phyloP scores from a whole-genome alignment of 2,329 filamentous ascomycete genomes.

The Fusarium nurragi region DNA sequence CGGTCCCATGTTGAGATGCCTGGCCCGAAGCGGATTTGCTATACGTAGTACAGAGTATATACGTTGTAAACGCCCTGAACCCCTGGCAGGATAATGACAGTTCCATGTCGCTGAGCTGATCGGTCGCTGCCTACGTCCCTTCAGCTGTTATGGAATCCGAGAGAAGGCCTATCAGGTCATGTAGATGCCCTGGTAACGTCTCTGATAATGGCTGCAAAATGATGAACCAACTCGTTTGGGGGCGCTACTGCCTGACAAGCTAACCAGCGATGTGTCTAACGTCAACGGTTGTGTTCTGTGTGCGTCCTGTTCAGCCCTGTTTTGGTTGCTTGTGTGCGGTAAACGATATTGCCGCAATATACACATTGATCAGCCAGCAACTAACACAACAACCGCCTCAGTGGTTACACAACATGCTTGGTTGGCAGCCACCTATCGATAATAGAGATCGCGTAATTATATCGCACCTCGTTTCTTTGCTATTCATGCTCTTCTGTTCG shows the following conservation, averaged over 20 bases:
- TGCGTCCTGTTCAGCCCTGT: neutral
- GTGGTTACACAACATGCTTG: neutral
- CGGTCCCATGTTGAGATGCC: neutral
- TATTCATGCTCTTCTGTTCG: neutral
- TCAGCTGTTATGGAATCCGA: conserved; percentile 18
- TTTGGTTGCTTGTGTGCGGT: neutral
- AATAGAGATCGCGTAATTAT: neutral
- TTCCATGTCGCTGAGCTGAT: neutral
- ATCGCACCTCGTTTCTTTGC: neutral
- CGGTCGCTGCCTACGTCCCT: neutral
- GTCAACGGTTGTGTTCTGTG: neutral
- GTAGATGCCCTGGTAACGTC: neutral
- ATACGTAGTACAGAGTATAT: no score
- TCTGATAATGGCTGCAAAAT: conserved; percentile 1
- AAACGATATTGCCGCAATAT: neutral
- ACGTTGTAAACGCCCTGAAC: neutral
- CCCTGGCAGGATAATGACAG: neutral
- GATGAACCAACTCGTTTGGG: neutral
- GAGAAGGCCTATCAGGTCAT: neutral
- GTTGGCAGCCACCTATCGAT: neutral
- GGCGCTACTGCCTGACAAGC: neutral
- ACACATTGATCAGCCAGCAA: neutral
- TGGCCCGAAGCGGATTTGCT: neutral
- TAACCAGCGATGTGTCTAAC: neutral
- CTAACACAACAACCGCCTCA: neutral